Base-by-base conservation (phyloP, 176 grass and related monocot species). In the Oryza meyeriana region DNA sequence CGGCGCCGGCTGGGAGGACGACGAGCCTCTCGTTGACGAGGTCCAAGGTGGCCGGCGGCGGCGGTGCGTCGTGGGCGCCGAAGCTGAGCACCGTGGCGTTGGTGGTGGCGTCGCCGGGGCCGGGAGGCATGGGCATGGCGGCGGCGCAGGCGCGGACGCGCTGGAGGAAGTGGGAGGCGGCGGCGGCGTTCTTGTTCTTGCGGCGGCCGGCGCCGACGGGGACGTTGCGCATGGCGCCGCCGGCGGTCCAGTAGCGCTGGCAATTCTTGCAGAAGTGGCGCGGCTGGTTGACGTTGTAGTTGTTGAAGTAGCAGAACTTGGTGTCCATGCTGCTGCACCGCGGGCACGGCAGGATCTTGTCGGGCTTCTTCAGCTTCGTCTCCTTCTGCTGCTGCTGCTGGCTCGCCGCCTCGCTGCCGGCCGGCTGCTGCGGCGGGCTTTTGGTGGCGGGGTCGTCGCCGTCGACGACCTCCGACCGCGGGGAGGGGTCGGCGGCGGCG, bases 241-340 rank as follows among this genome's bases (percentile, higher is more conserved):
- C 94, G 59, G 94, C 89, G 6, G 94, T 97, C 94, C 94, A 97
- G 82, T 97, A 97, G 6, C 94, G 90, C 87, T 97, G 94, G 85
- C 94, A 97, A 52, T 97, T 89, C 85, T 97, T 97, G 87, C 94
- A 97, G 87, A 94, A 97, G 84, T 97, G 85, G 34, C 94, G 81
- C 40, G 94, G 94, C 88, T 97, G 94, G 82, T 91, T 88, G 59
- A 92, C 86, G 76, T 92, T 92, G 90, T 92, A 92, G 90, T 92
- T 92, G 77, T 92, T 92, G 86, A 88, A 92, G 82, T 92, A 92
- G 82, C 90, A 92, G 86, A 92, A 92, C 68, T 92, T 92, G 86
- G 90, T 92, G 82, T 92, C 90, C 78, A 76, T 88, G 78, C 90
- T 92, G 59, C 32, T 86, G 90, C 90, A 92, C 44, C 90, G 71